Evolutionary conservation across 2,329 filamentous ascomycete species (phyloP), one percentile per base, ranked within the genome.

Genomic region (Aquanectria penicillioides): DNA sequence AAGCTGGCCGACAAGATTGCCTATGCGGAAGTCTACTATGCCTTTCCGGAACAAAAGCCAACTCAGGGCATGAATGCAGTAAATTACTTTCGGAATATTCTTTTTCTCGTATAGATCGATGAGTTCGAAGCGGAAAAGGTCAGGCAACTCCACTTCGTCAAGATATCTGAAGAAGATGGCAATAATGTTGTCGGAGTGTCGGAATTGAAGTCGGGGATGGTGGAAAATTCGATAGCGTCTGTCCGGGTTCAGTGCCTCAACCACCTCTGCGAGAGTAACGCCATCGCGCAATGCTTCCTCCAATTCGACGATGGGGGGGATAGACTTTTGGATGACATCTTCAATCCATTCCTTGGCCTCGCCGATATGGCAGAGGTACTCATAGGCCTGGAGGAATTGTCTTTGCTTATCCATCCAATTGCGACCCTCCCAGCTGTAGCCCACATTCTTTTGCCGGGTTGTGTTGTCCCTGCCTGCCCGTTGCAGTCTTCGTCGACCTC

Each of bases 331-430:
- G 54, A 95, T 92, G 59, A 97, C 87, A 73, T 96, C 83, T 72
- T 99, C 95, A 65, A 99, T 97, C 95, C 95, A 99, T 77, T 98
- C 94, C 74, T 98, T 98, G 18, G 95, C 95, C 80, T 99, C 95
- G 74, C 95, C 95, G 65, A 99, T 98, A 73, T 99, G 95, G 74
- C 95, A 99, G 31, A 99, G 89, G 74, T 99, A 99, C 75, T 99
- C 95, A 73, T 99, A 99, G 6, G 95, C 95, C 75, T 97, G 92
- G 50, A 99, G 79, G 71, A 97, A 98, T 74, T 98, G 94, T 22
- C 95, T 87, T 74, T 99, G 94, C 73, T 97, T 95, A 75, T 99
- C 95, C 94, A 99, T 99, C 95, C 95, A 99, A 73, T 94, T 97
- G 46, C 91, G 87, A 17, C 89, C 89, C 63, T 92, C 87, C 89